Evolutionary conservation across 2,329 filamentous ascomycete genomes (phyloP).

Genomic region (Fusarium siculi): DNA sequence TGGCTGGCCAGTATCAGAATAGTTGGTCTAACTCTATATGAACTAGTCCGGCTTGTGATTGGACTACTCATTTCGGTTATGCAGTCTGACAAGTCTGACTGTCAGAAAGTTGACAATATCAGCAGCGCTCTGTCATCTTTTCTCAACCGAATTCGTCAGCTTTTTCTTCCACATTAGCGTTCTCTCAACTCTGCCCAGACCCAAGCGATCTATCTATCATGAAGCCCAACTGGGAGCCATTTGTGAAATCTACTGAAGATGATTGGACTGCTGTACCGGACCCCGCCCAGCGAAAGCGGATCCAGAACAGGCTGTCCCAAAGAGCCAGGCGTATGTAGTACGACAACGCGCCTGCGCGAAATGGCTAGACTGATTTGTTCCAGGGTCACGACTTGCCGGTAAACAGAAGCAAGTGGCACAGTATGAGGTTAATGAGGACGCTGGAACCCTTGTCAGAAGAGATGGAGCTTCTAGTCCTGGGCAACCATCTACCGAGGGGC

Average conservation of each 20-base stretch:
- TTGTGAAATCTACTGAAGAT: conserved; percentile 5
- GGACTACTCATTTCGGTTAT: not conserved
- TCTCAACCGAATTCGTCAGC: not conserved
- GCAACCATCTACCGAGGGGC: not conserved
- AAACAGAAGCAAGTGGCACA: not conserved
- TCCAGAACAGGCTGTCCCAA: conserved; percentile 34
- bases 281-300: conserved; percentile 20
- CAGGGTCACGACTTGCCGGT: not conserved
- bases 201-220: not conserved
- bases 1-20: not conserved
- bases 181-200: too few species aligned
- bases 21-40: not conserved
- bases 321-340: conserved; percentile 20
- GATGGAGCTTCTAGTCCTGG: not conserved
- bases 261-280: conserved; percentile 27
- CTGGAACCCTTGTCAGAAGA: not conserved
- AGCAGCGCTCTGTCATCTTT: not conserved
- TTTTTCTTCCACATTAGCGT: too few species aligned
- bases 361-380: rapidly evolving
- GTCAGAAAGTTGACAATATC: not conserved
- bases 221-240: conserved; percentile 10
- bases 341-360: rapidly evolving
- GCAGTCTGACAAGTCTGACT: conserved; percentile 4
- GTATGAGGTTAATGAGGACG: rapidly evolving
- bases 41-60: not conserved